A percentile compares a stretch with the other conserved stretches of the same genome.
Evolutionary conservation across 1,284 basidiomycete species (phyloP).

Genomic region (Ceratobasidium theobromae): DNA sequence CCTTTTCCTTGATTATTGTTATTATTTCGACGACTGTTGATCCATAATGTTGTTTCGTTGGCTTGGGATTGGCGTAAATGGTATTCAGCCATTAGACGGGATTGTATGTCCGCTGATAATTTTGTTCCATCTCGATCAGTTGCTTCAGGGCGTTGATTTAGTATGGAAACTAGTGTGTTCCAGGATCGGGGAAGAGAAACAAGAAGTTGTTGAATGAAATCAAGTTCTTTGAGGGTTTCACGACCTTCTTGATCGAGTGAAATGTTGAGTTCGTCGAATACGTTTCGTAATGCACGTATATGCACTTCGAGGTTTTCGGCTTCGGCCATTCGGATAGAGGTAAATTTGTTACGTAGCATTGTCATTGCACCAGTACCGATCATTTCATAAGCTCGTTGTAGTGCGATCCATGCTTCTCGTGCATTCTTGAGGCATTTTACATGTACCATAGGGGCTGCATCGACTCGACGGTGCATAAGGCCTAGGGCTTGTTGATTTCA

Average conservation of each 20-base stretch:
- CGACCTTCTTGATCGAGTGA: background rate
- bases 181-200: constrained; percentile 4
- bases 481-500: background rate
- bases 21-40: too few species aligned
- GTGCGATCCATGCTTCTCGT: background rate
- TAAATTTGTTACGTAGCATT: constrained; percentile 1
- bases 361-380: constrained; percentile 8
- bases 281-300: background rate
- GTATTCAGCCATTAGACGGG: background rate
- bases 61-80: background rate
- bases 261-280: constrained; percentile 12
- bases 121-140: background rate
- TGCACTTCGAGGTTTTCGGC: constrained; percentile 4
- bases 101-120: background rate
- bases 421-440: background rate
- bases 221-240: background rate
- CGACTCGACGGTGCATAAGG: background rate
- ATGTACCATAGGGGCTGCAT: constrained; percentile 2
- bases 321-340: background rate
- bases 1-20: too few species aligned
- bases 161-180: background rate
- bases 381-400: background rate
- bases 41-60: constrained; percentile 12
- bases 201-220: constrained; percentile 9
- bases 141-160: background rate